phyloP scores from a whole-genome alignment of 2,329 filamentous ascomycete species.

The Sporothrix mexicana region DNA sequence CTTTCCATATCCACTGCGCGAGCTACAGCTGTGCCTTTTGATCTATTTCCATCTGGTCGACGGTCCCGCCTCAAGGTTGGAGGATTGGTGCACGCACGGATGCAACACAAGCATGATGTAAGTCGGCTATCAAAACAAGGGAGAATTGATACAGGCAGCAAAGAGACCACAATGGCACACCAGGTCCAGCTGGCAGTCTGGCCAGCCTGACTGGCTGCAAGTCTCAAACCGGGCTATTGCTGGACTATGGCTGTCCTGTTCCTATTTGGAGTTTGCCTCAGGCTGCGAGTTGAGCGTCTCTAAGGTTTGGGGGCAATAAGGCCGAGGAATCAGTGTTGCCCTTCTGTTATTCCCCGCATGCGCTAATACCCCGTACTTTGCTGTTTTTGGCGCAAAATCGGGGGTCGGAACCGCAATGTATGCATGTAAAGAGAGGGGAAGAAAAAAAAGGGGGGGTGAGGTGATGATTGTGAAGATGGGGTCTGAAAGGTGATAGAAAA shows the following conservation, averaged over 20 bases:
- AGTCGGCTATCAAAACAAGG: background rate
- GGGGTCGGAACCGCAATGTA: constrained; percentile 23
- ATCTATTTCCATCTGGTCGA: background rate
- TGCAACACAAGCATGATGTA: background rate
- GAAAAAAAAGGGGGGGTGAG: background rate
- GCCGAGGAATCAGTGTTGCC: background rate
- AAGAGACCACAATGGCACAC: background rate
- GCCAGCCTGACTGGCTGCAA: background rate
- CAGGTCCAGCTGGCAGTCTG: background rate
- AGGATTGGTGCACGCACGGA: background rate
- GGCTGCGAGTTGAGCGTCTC: background rate
- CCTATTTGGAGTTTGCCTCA: background rate
- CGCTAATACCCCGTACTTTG: constrained; percentile 8
- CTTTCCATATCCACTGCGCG: background rate
- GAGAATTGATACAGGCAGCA: background rate
- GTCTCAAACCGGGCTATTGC: background rate
- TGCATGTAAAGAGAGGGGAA: background rate
- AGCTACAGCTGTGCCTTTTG: background rate
- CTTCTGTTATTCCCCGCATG: constrained; percentile 5
- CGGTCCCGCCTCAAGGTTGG: background rate
- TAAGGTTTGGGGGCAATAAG: background rate
- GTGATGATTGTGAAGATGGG: background rate
- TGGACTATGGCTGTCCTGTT: background rate
- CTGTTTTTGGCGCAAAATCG: background rate
- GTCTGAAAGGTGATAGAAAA: background rate